Percentiles rank a stretch among this genome's conserved stretches.
Evolutionary conservation across 345 rosid species (phyloP).

Genomic region (Carallia brachiata): DNA sequence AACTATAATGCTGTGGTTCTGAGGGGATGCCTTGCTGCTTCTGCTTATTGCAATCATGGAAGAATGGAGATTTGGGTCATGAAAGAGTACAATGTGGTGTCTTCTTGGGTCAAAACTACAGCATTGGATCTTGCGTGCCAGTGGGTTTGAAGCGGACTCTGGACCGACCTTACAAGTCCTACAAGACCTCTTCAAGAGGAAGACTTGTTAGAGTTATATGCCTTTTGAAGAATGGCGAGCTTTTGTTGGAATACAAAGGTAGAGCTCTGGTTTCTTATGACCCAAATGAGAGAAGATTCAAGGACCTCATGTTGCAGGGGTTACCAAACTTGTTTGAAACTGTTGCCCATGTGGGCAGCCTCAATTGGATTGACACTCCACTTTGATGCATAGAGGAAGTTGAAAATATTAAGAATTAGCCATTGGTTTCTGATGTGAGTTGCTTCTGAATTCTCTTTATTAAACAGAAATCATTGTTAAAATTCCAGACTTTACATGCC

Average conservation of each 20-base stretch:
- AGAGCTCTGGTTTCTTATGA: constrained; percentile 66
- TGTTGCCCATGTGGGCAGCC: constrained; percentile 61
- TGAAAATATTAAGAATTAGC: no score
- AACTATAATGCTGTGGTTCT: constrained; percentile 57
- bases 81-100: constrained; percentile 62
- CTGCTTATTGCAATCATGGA: constrained; percentile 63
- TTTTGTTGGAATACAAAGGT: constrained; percentile 79
- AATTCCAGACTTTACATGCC: neutral
- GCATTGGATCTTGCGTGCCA: constrained; percentile 65
- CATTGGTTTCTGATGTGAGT: neutral
- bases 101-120: constrained; percentile 68
- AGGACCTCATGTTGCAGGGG: constrained; percentile 57
- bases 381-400: neutral
- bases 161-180: constrained; percentile 48
- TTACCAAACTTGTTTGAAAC: constrained; percentile 75
- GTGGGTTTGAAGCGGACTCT: constrained; percentile 59
- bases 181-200: constrained; percentile 46
- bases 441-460: neutral
- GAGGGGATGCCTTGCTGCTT: constrained; percentile 59
- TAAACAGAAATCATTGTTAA: neutral
- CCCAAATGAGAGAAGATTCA: constrained; percentile 55
- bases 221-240: constrained; percentile 59
- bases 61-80: constrained; percentile 86
- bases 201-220: constrained; percentile 57
- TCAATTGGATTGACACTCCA: constrained; percentile 61